These are phyloP conservation scores for Ganoderma multipileum DNA, from an alignment of 1,284 basidiomycete genomes.

Conservation along the genomic window DNA sequence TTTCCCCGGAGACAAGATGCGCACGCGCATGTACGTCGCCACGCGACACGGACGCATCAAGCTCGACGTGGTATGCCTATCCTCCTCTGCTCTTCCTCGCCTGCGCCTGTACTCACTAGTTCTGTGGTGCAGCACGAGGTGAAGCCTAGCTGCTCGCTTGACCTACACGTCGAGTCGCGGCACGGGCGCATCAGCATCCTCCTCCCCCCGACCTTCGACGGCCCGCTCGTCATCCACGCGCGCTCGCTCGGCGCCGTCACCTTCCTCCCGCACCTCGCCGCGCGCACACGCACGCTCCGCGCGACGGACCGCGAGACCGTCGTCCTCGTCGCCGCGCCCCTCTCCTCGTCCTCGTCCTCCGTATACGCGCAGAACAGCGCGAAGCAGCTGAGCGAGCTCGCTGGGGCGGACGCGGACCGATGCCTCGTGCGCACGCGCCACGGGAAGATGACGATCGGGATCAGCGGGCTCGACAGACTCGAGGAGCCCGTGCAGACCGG, in stretches of 20 bases:
- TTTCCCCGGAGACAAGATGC: conserved; percentile 7
- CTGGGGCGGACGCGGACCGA: conserved; percentile 24
- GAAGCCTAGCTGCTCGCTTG: conserved; percentile 34
- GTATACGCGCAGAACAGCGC: not conserved
- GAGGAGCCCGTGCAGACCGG: conserved; percentile 21
- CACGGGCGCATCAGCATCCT: conserved; percentile 36
- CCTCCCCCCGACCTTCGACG: conserved; percentile 38
- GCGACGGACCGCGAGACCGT: conserved; percentile 36
- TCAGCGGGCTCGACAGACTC: conserved; percentile 37
- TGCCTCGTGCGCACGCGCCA: conserved; percentile 34
- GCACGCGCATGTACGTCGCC: conserved; percentile 32
- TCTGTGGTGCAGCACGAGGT: conserved; percentile 31
- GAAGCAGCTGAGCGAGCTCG: conserved; percentile 18
- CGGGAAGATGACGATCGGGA: conserved; percentile 36
- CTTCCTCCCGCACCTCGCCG: conserved; percentile 38
- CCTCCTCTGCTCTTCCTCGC: not conserved
- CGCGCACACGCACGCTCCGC: conserved; percentile 35
- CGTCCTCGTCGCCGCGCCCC: conserved; percentile 32
- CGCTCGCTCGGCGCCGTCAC: conserved; percentile 28
- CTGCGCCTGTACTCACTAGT: not conserved
- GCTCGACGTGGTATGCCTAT: conserved; percentile 35
- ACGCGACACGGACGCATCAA: conserved; percentile 36
- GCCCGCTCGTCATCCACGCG: conserved; percentile 35
- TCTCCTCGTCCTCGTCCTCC: not conserved
- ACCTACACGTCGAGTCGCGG: conserved; percentile 36